Percentiles rank a stretch among this genome's conserved stretches.
Evolutionary conservation across 2,329 filamentous ascomycete genomes (phyloP).

Genomic region (Aplosporella prunicola): DNA sequence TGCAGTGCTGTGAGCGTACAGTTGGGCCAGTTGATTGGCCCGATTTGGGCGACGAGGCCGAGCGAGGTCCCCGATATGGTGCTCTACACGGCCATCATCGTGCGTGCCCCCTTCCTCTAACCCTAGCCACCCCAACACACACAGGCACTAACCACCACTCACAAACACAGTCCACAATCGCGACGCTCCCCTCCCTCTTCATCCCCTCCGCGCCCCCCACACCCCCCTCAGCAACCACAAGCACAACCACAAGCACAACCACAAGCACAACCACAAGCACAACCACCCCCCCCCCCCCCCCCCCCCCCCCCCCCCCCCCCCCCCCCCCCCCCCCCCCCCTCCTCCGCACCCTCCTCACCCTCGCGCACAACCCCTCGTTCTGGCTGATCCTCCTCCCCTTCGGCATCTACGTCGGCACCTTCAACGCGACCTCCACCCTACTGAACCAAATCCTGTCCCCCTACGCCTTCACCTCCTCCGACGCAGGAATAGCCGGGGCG

Average conservation of each 20-base stretch:
- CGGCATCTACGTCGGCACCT: slow-evolving; percentile 76
- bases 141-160: slow-evolving; percentile 1
- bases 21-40: slow-evolving; percentile 71
- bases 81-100: slow-evolving; percentile 74
- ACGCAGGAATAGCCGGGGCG: slow-evolving; percentile 83
- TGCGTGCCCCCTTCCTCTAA: slow-evolving; percentile 35
- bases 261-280: no score
- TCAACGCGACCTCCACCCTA: slow-evolving; percentile 83
- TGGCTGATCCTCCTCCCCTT: slow-evolving; percentile 79
- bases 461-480: slow-evolving; percentile 71
- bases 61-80: slow-evolving; percentile 69
- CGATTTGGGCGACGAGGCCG: slow-evolving; percentile 58
- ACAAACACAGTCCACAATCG: slow-evolving; percentile 48
- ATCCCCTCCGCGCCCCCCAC: slow-evolving; percentile 52
- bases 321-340: slow-evolving; percentile 46
- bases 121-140: not conserved
- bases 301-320: slow-evolving; percentile 62
- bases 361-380: slow-evolving; percentile 55
- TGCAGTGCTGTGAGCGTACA: slow-evolving; percentile 14
- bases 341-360: slow-evolving; percentile 39
- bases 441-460: slow-evolving; percentile 84
- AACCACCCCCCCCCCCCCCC: no score
- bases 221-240: no score
- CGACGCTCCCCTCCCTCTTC: slow-evolving; percentile 68
- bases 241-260: no score